Evolutionary conservation across 768 basidiomycete genomes (phyloP).

Genomic region (Tulasnella sp.): DNA sequence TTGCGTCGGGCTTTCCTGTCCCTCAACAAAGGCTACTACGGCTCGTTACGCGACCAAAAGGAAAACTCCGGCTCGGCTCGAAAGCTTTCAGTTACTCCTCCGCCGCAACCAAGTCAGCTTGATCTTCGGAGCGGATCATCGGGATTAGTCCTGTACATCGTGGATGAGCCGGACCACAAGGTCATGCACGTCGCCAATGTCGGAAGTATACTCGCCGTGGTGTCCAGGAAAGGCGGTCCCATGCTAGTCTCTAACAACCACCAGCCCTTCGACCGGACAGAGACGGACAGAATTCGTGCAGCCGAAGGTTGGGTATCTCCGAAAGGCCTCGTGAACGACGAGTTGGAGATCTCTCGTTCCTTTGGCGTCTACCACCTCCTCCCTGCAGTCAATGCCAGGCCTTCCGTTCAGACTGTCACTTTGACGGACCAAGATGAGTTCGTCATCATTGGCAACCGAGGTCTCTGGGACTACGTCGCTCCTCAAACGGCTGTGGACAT

Average conservation of each 20-base stretch:
- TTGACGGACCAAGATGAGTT: constrained; percentile 86
- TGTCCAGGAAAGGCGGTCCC: constrained; percentile 60
- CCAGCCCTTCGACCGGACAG: constrained; percentile 77
- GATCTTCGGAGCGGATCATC: constrained; percentile 62
- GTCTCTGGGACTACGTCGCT: constrained; percentile 87
- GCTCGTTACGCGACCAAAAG: constrained; percentile 33
- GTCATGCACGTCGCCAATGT: constrained; percentile 83
- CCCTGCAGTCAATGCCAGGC: constrained; percentile 82
- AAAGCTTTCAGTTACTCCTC: constrained; percentile 64
- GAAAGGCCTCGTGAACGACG: constrained; percentile 81
- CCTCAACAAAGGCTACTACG: constrained; percentile 73
- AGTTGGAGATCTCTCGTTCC: constrained; percentile 80
- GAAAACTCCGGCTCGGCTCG: constrained; percentile 25
- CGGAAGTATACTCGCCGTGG: constrained; percentile 78
- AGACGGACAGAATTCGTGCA: constrained; percentile 75
- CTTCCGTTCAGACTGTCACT: constrained; percentile 57
- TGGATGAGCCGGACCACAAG: constrained; percentile 34
- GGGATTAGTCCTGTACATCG: constrained; percentile 77
- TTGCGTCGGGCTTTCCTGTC: constrained; percentile 78
- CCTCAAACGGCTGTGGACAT: constrained; percentile 97
- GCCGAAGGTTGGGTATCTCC: constrained; percentile 95
- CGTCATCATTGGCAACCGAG: constrained; percentile 86
- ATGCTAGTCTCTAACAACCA: constrained; percentile 67
- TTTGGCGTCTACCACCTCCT: constrained; percentile 89
- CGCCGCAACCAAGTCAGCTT: constrained; percentile 27